Evolutionary conservation across 2,329 filamentous ascomycete species (phyloP), one percentile per base, ranked within the genome.

Genomic region (Diaporthe citri): DNA sequence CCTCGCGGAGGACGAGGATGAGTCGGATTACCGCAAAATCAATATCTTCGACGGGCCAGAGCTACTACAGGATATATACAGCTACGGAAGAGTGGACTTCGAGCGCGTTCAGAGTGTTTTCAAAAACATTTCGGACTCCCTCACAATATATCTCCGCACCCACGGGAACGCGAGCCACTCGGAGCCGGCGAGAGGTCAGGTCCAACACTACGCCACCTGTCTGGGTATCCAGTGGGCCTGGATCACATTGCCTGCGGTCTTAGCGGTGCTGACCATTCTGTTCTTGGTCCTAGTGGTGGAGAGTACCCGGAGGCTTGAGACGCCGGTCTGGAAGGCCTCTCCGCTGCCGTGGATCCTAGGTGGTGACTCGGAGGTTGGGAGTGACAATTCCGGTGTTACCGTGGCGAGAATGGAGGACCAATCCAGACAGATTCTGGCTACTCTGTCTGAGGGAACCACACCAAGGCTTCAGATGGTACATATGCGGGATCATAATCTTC

Each of bases 31-130:
- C n/a, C n/a, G n/a, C n/a, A n/a, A n/a, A n/a, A n/a, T n/a, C n/a
- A n/a, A n/a, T n/a, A n/a, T n/a, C n/a, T n/a, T 62, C 15, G 20
- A 34, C 6, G 59, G 39, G 6, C 36, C 36, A 8, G 10, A 28
- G 3, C 0, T 62, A 28, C 0, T 62, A 2, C 36, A 28, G 3
- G 22, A 13, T 20, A 46, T 62, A 6, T 62, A 62, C 2, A 13
- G 31, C 10, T 31, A 28, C 39, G 59, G 59, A n/a, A 62, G n/a
- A 28, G 59, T 62, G 59, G 59, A 62, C 15, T 62, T 62, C 7
- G 13, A 46, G 25, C 59, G 39, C 3, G 3, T 62, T 6, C 13
- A 62, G n/a, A 31, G 17, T 28, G 13, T 6, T 9, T 62, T 62
- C 15, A 4, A 6, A 17, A 62, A 62, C 17, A 28, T 62, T 2